Evolutionary conservation across 768 basidiomycete species (phyloP), one percentile per base, ranked within the genome.

Genomic region (Leccinum boreale): DNA sequence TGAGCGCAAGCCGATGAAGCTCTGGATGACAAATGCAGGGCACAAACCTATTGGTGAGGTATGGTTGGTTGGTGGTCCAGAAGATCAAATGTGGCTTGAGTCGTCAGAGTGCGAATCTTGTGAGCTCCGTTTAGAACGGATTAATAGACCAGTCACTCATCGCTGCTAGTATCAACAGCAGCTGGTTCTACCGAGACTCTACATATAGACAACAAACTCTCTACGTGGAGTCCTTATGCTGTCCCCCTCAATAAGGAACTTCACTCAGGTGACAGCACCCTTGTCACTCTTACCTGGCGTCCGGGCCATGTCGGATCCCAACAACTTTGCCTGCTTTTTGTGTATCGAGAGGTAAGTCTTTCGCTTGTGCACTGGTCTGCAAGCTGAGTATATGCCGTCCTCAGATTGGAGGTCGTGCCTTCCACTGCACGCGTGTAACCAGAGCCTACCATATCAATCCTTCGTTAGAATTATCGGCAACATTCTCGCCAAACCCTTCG

Each of bases 11-110:
- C 59, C 73, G 6, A 74, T 85, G 68, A 73, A 67, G 29, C 56
- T 95, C 23, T 80, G 77, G 76, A 68, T 96, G 46, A 80, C 75
- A 23, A 97, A 96, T 67, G 70, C 76, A 7, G 94, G 94, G 0
- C 75, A 74, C 10, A 76, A 75, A 31, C 70, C 78, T 15, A 80
- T 95, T 24, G 73, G 72, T 11, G 90, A 92, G 58, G 63, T 92
- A n/a, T 90, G 90, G 89, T 69, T 89, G 60, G 75, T 92, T 3
- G 63, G 78, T 49, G 85, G 81, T 28, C 67, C 77, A 21, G 81
- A 83, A 17, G 87, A 89, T 64, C 85, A 82, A 61, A 65, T 90
- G n/a, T 86, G 83, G 83, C 54, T 86, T 2, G 70, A 62, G 39
- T 59, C 59, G 23, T 50, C 62, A 23, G 75, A 74, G 1, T 58